Percentiles rank a stretch among this genome's conserved stretches.
Conservation (phyloP, 192 early-diverging fungal species). For the Coemansia sp. region DNA sequence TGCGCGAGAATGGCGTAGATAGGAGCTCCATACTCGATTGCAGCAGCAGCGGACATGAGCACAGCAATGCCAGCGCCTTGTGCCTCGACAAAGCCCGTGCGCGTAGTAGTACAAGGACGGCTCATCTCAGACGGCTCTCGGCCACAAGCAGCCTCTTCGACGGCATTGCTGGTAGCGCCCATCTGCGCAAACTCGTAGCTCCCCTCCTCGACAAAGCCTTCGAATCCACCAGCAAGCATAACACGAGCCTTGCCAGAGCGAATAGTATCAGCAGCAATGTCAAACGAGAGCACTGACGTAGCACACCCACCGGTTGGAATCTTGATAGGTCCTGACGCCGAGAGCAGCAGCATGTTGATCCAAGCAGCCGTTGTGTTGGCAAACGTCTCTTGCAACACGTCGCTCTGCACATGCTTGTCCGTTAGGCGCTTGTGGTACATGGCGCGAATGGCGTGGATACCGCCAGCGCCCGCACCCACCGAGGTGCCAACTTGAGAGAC, state of each 20-base stretch:
- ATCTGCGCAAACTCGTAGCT: slow-evolving; percentile 98
- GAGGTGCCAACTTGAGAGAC: slow-evolving; percentile 91
- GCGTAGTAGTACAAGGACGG: slow-evolving; percentile 83
- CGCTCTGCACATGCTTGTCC: slow-evolving; percentile 86
- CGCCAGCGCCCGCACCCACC: slow-evolving; percentile 90
- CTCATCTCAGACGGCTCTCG: slow-evolving; percentile 88
- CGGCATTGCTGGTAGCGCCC: slow-evolving; percentile 91
- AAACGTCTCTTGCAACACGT: slow-evolving; percentile 95
- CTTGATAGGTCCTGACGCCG: slow-evolving; percentile 88
- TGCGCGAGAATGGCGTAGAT: slow-evolving; percentile 89
- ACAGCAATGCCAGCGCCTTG: slow-evolving; percentile 92
- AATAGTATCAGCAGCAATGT: slow-evolving; percentile 91
- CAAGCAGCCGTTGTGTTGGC: slow-evolving; percentile 69
- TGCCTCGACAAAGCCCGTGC: slow-evolving; percentile 95
- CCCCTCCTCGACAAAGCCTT: slow-evolving; percentile 93
- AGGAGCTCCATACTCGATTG: slow-evolving; percentile 89
- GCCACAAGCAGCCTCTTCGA: slow-evolving; percentile 80
- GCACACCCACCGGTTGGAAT: slow-evolving; percentile 85
- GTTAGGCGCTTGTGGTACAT: slow-evolving; percentile 78
- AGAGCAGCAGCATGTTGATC: slow-evolving; percentile 96
- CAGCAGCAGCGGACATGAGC: slow-evolving; percentile 85
- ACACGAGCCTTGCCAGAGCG: slow-evolving; percentile 89
- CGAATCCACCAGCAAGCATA: slow-evolving; percentile 90
- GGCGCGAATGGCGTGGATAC: slow-evolving; percentile 75
- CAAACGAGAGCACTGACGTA: slow-evolving; percentile 87